phyloP scores from a whole-genome alignment of 805 yeast species.

The Limtongia smithiae region DNA sequence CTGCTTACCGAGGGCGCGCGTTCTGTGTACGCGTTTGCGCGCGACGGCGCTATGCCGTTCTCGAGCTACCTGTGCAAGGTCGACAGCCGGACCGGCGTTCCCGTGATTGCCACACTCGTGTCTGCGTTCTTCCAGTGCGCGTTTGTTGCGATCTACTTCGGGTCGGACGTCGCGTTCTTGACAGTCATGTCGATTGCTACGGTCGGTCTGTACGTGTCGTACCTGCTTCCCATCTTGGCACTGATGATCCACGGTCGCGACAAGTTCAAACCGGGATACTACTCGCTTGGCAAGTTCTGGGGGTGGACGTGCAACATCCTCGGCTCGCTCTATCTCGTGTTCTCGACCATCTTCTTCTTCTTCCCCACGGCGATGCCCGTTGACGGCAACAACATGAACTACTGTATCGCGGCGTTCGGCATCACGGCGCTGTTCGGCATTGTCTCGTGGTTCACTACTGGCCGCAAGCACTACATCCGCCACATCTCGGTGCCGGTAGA shows the following conservation, averaged over 20 bases:
- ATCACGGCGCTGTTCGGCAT: conserved; percentile 25
- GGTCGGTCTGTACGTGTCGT: conserved; percentile 31
- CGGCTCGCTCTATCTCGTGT: conserved; percentile 26
- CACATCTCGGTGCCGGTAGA: conserved; percentile 8
- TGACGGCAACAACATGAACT: conserved; percentile 32
- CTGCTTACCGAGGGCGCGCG: conserved; percentile 47
- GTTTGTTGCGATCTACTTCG: conserved; percentile 30
- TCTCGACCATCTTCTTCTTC: conserved; percentile 32
- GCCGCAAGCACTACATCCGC: conserved; percentile 25
- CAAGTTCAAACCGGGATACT: conserved; percentile 22
- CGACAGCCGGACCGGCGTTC: conserved; percentile 53
- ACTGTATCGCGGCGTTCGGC: conserved; percentile 34
- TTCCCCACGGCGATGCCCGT: conserved; percentile 35
- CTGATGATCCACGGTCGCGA: conserved; percentile 24
- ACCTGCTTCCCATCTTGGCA: conserved; percentile 25
- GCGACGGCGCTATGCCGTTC: conserved; percentile 65
- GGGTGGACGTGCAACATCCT: conserved; percentile 28
- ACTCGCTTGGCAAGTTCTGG: conserved; percentile 21
- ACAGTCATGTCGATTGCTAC: conserved; percentile 30
- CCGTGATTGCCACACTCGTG: conserved; percentile 49
- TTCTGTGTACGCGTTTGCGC: conserved; percentile 62
- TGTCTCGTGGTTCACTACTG: conserved; percentile 20
- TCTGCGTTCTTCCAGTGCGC: conserved; percentile 24
- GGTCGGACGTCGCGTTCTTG: conserved; percentile 27
- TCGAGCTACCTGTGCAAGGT: conserved; percentile 51